Evolutionary conservation across 768 basidiomycete genomes (phyloP), one percentile per base, ranked within the genome.

Genomic region (Mycena epipterygia): DNA sequence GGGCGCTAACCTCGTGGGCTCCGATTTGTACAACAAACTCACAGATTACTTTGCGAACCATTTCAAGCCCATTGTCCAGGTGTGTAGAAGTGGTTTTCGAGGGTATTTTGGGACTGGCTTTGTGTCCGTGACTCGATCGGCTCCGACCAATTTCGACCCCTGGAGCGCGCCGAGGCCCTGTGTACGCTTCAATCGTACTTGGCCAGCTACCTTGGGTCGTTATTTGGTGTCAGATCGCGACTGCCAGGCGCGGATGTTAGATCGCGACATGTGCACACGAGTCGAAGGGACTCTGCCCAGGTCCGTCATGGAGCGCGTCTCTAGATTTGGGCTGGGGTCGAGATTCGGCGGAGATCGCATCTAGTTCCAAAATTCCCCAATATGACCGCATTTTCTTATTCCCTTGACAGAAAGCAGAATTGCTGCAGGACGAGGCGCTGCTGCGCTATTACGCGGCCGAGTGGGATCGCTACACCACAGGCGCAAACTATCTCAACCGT

Each of bases 381-480:
- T 5, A 44, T 5, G 6, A 48, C 46, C 25, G 7, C 14, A 8
- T 23, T 59, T 58, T 41, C 70, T 68, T 65, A 73, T 48, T 46
- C 56, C 53, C 7, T 46, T 48, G 25, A 19, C 76, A 98, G 96
- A 84, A 87, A 80, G 91, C 93, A 16, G 95, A 97, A 62, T 75
- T 84, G 27, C 82, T 98, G n/a, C 92, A 93, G 76, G 95, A 98
- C 77, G 94, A 98, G 76, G 91, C 89, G 0, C 87, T 99, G 7
- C 85, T 99, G 58, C 90, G 92, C 67, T 98, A 94, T 79, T 99
- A 99, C 78, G 95, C 95, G 0, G 80, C 83, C 66, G 96, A 98
- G 81, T 99, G 98, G 98, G 93, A 95, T 74, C 89, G 96, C 44
- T 99, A 98, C 84, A 99, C 98, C 0, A 97, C 93, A 1, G 97